These are phyloP conservation scores for Neurospora terricola DNA, from an alignment of 495 filamentous ascomycete species.

Conservation along the genomic window DNA sequence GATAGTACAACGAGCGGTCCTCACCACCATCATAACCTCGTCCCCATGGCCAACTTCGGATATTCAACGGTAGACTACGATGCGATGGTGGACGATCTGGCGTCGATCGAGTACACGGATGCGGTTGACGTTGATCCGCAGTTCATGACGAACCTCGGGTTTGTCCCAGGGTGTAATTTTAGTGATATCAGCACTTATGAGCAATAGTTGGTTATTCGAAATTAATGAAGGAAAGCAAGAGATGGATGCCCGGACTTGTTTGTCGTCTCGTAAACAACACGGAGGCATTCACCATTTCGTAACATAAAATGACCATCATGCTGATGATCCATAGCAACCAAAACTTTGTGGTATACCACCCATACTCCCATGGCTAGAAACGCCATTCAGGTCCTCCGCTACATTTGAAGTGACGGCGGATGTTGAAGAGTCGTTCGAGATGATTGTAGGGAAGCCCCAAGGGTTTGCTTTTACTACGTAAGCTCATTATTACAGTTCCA, in stretches of 20 bases:
- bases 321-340: too few species aligned
- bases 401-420: too few species aligned
- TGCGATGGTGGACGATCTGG: constrained; percentile 52
- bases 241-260: neutral
- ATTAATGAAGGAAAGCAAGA: neutral
- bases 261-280: neutral
- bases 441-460: too few species aligned
- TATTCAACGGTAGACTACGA: constrained; percentile 36
- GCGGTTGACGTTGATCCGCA: constrained; percentile 32
- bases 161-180: constrained; percentile 31
- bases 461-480: too few species aligned
- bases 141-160: constrained; percentile 50
- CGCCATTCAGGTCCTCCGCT: too few species aligned
- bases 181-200: constrained; percentile 16
- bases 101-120: constrained; percentile 51
- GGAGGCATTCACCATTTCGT: too few species aligned
- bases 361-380: too few species aligned
- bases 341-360: too few species aligned
- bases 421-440: too few species aligned
- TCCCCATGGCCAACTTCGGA: neutral
- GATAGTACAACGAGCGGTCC: neutral
- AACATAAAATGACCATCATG: too few species aligned
- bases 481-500: too few species aligned
- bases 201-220: neutral
- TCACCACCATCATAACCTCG: neutral